Evolutionary conservation across 2,329 filamentous ascomycete species (phyloP).

Genomic region (Claviceps sorghi): DNA sequence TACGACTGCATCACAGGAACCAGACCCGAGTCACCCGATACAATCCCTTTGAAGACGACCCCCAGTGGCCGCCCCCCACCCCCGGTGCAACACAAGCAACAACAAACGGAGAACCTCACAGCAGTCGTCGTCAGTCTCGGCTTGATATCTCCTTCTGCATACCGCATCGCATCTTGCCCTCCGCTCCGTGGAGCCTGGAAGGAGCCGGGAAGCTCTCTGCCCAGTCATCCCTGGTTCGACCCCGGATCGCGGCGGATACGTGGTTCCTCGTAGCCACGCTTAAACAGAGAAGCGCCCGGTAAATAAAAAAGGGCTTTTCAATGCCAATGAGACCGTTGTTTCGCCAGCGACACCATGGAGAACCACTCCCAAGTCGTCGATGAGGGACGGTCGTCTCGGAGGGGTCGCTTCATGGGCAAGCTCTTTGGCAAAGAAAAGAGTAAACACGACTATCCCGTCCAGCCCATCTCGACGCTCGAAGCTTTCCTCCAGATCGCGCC

Average conservation of each 20-base stretch:
- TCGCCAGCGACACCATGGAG: slow-evolving; percentile 24
- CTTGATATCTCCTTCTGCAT: neutral
- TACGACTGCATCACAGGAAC: neutral
- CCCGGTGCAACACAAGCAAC: slow-evolving; percentile 1
- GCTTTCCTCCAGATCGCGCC: slow-evolving; percentile 43
- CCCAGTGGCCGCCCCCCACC: neutral
- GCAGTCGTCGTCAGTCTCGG: neutral
- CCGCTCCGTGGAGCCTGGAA: neutral
- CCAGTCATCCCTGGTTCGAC: neutral
- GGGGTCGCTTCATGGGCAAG: slow-evolving; percentile 48
- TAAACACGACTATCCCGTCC: slow-evolving; percentile 19
- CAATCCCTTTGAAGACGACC: neutral
- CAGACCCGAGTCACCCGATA: neutral
- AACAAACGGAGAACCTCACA: slow-evolving; percentile 1
- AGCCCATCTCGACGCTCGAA: slow-evolving; percentile 34
- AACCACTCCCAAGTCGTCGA: slow-evolving; percentile 27
- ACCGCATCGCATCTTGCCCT: neutral
- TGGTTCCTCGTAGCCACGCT: neutral
- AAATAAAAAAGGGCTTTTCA: neutral
- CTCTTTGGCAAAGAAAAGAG: slow-evolving; percentile 36
- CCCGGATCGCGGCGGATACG: slow-evolving; percentile 1
- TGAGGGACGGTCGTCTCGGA: slow-evolving; percentile 28
- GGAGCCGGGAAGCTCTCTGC: neutral
- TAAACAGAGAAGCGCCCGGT: neutral
- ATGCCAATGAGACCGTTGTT: slow-evolving; percentile 18